Base-by-base conservation (phyloP, 1,139 yeast genomes). In the Geotrichum citri-aurantii region DNA sequence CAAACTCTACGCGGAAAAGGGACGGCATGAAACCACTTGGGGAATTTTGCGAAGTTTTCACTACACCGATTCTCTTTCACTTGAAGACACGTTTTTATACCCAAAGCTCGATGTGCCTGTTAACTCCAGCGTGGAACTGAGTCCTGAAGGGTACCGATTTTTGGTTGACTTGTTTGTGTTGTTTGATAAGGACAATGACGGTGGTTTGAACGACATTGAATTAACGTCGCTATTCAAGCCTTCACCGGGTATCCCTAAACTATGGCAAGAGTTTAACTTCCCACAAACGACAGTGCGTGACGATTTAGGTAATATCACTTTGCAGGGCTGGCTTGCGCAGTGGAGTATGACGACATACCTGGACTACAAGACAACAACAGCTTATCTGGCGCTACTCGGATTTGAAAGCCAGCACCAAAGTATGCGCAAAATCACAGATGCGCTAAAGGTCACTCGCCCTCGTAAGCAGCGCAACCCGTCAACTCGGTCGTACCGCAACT, bases 241-340 rank as follows among this genome's bases (percentile, higher is more conserved):
- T 0, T 92, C 98, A 0, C 97, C 98, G 0, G 98, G 98, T 0
- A 79, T 91, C 2, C 99, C 99, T 0, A 79, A 79, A 61, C 76
- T 88, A 10, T 93, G 99, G 99, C 78, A 79, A 52, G 93, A 88
- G 37, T 81, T 89, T 1, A 86, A 85, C 65, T 93, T 93, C 67
- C 99, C 99, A 0, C 77, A 81, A 26, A 83, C 95, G 0, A 88
- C 95, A 6, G 97, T 92, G 1, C 82, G 96, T 59, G 92, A 91
- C 69, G 97, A 90, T 64, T 85, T 84, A 62, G 97, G 97, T 0
- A 82, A 85, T 69, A 93, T 93, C 2, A 89, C 98, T 0, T 73
- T 93, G 37, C 98, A 93, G 74, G 99, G 99, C 1, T 93, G 99
- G 99, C 74, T 93, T 50, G 98, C 99, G 0, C 98, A 93, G 68